Percentiles rank a stretch among this genome's conserved stretches.
Conservation (phyloP, 2,329 filamentous ascomycete species). For the Tolypocladium capitatum region DNA sequence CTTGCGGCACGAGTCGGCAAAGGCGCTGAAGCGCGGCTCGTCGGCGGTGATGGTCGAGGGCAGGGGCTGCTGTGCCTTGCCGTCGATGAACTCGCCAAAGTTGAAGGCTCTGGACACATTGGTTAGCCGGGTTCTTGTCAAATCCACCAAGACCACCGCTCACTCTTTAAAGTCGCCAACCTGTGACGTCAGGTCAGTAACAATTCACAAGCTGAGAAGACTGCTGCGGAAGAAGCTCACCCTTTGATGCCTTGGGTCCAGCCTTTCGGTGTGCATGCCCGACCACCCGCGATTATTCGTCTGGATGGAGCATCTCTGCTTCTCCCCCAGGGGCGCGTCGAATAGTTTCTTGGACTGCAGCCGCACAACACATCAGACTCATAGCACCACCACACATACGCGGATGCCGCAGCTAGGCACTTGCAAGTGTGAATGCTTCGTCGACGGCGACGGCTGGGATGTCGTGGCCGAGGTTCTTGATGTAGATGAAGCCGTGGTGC, state of each 20-base stretch:
- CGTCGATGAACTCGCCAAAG: constrained; percentile 61
- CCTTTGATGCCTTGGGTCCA: constrained; percentile 73
- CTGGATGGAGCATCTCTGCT: constrained; percentile 60
- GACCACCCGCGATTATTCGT: constrained; percentile 82
- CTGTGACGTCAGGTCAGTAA: constrained; percentile 23
- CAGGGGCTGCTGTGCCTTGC: constrained; percentile 63
- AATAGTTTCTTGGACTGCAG: constrained; percentile 57
- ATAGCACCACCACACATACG: no score
- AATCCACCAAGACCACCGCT: constrained; percentile 5
- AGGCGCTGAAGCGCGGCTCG: constrained; percentile 48
- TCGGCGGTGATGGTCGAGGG: constrained; percentile 49
- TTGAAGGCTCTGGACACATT: constrained; percentile 63
- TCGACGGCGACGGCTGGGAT: constrained; percentile 56
- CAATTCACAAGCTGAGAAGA: neutral
- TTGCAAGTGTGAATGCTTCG: constrained; percentile 60
- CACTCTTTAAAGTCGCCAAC: constrained; percentile 83
- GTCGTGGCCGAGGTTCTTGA: constrained; percentile 59
- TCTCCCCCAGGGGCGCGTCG: constrained; percentile 52
- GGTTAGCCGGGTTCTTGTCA: neutral
- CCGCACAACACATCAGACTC: neutral
- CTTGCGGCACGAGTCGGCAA: constrained; percentile 56
- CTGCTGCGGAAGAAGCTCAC: constrained; percentile 27
- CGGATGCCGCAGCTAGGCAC: no score
- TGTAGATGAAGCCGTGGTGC: constrained; percentile 79
- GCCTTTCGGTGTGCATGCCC: constrained; percentile 72